These are phyloP conservation scores for Aquilaria malaccensis DNA, from an alignment of 345 rosid species.

Conservation along the genomic window DNA sequence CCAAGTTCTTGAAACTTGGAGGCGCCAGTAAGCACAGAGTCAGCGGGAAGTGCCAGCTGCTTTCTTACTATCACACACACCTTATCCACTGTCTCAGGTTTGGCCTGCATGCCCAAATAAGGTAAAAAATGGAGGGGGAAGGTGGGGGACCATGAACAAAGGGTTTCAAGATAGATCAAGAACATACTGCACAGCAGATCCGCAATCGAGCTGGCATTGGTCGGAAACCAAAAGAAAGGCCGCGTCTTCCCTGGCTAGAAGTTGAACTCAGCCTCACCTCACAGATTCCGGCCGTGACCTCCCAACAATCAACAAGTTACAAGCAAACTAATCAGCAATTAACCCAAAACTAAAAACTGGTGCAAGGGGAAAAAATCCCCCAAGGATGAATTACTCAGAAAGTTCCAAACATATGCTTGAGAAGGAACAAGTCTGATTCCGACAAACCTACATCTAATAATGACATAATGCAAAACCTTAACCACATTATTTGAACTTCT, in stretches of 20 bases:
- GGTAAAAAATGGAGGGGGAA: neutral
- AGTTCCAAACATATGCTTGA: neutral
- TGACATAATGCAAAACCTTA: no score
- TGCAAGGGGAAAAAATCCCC: no score
- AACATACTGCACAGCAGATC: slow-evolving; percentile 54
- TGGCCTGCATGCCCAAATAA: slow-evolving; percentile 36
- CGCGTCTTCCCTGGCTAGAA: slow-evolving; percentile 28
- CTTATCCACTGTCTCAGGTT: slow-evolving; percentile 50
- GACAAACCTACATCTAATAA: no score
- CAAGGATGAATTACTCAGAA: neutral
- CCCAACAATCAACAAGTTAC: slow-evolving; percentile 13
- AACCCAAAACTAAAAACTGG: neutral
- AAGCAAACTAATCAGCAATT: neutral
- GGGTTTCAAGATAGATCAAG: neutral
- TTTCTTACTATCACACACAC: slow-evolving; percentile 57
- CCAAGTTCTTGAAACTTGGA: slow-evolving; percentile 58
- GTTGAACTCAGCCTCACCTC: slow-evolving; percentile 22
- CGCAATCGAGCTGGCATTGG: slow-evolving; percentile 34
- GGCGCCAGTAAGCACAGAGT: slow-evolving; percentile 31
- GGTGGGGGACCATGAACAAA: no score
- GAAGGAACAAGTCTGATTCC: neutral
- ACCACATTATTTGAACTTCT: no score
- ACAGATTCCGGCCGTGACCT: slow-evolving; percentile 27
- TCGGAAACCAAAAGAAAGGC: slow-evolving; percentile 27
- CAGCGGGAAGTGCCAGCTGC: slow-evolving; percentile 44